Evolutionary conservation across 257 asterid genomes (phyloP).

Genomic region (Plantago elongata): DNA sequence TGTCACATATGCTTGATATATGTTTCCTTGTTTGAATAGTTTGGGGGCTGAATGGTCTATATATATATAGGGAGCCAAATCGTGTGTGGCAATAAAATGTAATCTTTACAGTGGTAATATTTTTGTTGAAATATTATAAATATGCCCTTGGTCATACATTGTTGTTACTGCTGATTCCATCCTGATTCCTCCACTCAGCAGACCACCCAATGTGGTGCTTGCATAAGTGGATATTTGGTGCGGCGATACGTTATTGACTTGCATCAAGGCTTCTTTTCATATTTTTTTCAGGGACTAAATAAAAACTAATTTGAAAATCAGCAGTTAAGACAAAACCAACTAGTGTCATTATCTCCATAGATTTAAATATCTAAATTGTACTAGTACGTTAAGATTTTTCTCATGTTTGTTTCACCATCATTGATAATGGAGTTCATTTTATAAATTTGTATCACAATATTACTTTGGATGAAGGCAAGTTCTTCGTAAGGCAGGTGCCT

Average conservation of each 20-base stretch:
- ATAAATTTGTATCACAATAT: background rate
- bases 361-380: too few species aligned
- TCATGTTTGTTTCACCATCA: background rate
- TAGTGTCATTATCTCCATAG: too few species aligned
- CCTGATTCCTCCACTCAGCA: conserved; percentile 18
- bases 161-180: conserved; percentile 25
- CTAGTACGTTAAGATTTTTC: background rate
- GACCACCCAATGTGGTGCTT: conserved; percentile 7
- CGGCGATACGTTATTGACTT: too few species aligned
- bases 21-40: conserved; percentile 34
- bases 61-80: conserved; percentile 33
- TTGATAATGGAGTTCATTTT: background rate
- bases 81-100: conserved; percentile 9
- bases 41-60: conserved; percentile 11
- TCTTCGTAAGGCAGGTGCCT: background rate
- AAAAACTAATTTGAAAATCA: too few species aligned
- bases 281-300: too few species aligned
- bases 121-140: conserved; percentile 20
- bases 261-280: too few species aligned
- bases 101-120: conserved; percentile 15
- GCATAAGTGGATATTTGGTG: conserved; percentile 1
- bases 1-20: background rate
- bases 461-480: conserved; percentile 1
- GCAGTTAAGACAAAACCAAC: too few species aligned
- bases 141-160: conserved; percentile 17